Evolutionary conservation across 768 basidiomycete species (phyloP).

Genomic region (Amanita thiersii): DNA sequence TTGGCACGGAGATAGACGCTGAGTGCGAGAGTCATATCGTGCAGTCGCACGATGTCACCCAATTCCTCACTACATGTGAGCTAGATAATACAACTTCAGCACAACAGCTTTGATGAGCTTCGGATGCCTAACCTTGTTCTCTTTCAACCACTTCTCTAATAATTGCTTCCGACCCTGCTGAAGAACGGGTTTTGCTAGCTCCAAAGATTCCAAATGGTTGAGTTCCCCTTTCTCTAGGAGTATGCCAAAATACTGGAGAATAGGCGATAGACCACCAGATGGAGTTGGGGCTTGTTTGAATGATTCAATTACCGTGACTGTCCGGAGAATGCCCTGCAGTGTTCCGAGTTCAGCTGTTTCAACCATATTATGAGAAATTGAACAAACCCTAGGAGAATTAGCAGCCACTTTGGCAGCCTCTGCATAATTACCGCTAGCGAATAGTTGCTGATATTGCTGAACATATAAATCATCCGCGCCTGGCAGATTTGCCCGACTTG

Average conservation of each 20-base stretch:
- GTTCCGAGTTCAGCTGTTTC: conserved; percentile 4
- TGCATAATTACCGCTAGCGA: conserved; percentile 79
- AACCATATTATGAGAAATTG: not conserved
- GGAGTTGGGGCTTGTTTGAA: conserved; percentile 95
- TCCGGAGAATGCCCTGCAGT: conserved; percentile 83
- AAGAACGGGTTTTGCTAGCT: conserved; percentile 91
- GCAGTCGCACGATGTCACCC: conserved; percentile 88
- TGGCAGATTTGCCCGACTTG: conserved; percentile 91
- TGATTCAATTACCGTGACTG: conserved; percentile 89
- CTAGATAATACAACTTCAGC: conserved; percentile 31
- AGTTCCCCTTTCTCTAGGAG: conserved; percentile 97
- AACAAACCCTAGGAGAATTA: conserved; percentile 80
- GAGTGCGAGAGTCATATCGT: conserved; percentile 95
- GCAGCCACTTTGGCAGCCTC: conserved; percentile 98
- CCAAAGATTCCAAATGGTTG: conserved; percentile 92
- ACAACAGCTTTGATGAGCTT: not conserved
- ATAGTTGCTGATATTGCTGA: conserved; percentile 88
- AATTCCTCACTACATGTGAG: conserved; percentile 98
- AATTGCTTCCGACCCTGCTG: conserved; percentile 95
- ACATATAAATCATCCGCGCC: conserved; percentile 97
- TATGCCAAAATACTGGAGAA: conserved; percentile 97
- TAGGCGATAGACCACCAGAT: conserved; percentile 87
- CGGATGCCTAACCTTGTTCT: conserved; percentile 73
- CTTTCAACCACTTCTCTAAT: conserved; percentile 98
- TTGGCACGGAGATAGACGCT: conserved; percentile 97